Evolutionary conservation across 2,329 filamentous ascomycete species (phyloP).

Genomic region (Alternaria rosae): DNA sequence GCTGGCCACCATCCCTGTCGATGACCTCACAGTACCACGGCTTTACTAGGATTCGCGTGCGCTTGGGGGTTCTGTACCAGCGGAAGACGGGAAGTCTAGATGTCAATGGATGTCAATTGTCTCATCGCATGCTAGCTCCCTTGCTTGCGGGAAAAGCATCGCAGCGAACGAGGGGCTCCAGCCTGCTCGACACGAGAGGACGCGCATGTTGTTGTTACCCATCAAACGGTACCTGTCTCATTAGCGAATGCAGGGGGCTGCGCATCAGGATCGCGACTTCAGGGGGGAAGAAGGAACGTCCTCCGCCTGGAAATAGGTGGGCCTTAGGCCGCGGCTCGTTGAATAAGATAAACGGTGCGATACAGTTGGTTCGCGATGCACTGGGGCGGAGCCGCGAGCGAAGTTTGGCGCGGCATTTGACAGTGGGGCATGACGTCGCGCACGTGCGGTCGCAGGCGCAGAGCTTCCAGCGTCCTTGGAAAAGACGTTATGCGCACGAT

Average conservation of each 20-base stretch:
- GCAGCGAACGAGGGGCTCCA: background rate
- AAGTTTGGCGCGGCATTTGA: background rate
- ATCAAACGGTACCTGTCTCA: slow-evolving; percentile 13
- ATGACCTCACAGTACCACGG: slow-evolving; percentile 42
- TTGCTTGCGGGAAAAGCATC: slow-evolving; percentile 7
- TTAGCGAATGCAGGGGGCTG: slow-evolving; percentile 11
- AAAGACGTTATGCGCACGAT: background rate
- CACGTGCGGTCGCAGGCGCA: background rate
- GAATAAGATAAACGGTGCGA: background rate
- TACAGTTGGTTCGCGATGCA: background rate
- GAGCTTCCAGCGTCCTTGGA: background rate
- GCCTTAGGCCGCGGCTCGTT: background rate
- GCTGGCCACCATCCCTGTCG: slow-evolving; percentile 42
- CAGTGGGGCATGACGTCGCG: slow-evolving; percentile 12
- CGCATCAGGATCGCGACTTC: slow-evolving; percentile 1
- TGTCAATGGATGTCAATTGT: background rate
- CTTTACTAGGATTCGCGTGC: slow-evolving; percentile 13
- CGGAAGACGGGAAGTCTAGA: slow-evolving; percentile 1
- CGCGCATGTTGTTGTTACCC: slow-evolving; percentile 4
- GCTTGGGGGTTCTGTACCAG: slow-evolving; percentile 10
- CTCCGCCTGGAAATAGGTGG: background rate
- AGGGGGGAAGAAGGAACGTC: slow-evolving; percentile 7
- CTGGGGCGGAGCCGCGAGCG: slow-evolving; percentile 2
- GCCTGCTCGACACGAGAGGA: background rate
- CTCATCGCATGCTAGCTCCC: slow-evolving; percentile 8